Evolutionary conservation across 352 stramenopile species (phyloP).

Genomic region (Phytophthora ohioensis): DNA sequence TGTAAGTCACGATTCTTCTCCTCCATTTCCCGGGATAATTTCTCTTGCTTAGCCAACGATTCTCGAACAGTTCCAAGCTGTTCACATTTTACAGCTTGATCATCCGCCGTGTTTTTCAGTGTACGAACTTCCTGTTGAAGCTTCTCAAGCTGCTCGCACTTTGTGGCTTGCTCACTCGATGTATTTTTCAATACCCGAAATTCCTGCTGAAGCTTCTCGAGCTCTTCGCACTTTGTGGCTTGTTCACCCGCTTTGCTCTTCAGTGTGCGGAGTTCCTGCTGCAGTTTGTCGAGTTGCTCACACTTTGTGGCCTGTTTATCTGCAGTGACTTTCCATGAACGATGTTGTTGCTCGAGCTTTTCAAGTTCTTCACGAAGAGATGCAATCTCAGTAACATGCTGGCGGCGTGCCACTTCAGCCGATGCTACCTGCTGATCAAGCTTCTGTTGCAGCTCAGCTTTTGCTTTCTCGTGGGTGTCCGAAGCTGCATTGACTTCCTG

Average conservation of each 20-base stretch:
- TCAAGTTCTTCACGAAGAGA: conserved; percentile 27
- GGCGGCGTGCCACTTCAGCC: conserved; percentile 8
- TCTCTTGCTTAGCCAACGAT: conserved; percentile 21
- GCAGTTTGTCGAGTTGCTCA: conserved; percentile 32
- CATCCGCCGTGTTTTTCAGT: conserved; percentile 18
- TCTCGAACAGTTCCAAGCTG: conserved; percentile 28
- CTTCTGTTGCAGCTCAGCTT: conserved; percentile 18
- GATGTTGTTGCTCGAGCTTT: conserved; percentile 32
- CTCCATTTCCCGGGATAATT: conserved; percentile 24
- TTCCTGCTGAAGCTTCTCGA: conserved; percentile 30
- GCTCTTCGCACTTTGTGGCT: conserved; percentile 18
- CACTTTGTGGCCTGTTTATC: conserved; percentile 27
- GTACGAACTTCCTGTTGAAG: conserved; percentile 32
- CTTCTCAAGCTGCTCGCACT: conserved; percentile 24
- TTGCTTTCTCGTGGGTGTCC: conserved; percentile 19
- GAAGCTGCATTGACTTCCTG: conserved; percentile 19
- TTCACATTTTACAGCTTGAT: conserved; percentile 22
- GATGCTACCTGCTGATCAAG: conserved; percentile 20
- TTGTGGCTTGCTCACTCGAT: conserved; percentile 15
- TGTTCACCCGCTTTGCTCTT: conserved; percentile 23
- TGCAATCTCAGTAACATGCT: conserved; percentile 22
- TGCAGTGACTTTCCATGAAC: conserved; percentile 12
- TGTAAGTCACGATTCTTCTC: conserved; percentile 28
- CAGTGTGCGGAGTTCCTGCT: conserved; percentile 25
- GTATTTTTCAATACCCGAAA: conserved; percentile 20